Conservation (phyloP, 768 basidiomycete genomes). For the Lentinula detonsa region DNA sequence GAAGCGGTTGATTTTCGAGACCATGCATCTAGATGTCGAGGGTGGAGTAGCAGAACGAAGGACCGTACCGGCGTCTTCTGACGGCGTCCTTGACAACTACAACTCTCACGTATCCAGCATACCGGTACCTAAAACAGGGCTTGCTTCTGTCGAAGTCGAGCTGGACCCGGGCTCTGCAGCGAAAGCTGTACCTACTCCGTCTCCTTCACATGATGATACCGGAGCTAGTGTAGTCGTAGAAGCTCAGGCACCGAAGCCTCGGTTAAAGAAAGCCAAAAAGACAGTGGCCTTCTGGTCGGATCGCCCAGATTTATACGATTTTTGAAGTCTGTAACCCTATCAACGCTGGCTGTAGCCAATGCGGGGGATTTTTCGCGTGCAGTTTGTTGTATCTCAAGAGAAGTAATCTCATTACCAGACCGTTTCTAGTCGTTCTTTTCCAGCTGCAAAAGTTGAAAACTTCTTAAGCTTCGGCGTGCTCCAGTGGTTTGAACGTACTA, state of each 20-base stretch:
- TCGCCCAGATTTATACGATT: conserved; percentile 68
- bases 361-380: too few relatives aligned
- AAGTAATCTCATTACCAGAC: too few relatives aligned
- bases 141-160: conserved; percentile 42
- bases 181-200: neutral
- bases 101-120: neutral
- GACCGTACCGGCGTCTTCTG: conserved; percentile 42
- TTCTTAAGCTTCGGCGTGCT: too few relatives aligned
- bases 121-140: conserved; percentile 11
- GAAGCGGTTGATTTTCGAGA: conserved; percentile 85
- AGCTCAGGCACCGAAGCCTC: conserved; percentile 15
- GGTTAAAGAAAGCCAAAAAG: conserved; percentile 49
- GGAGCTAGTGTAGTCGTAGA: neutral
- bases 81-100: conserved; percentile 12
- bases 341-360: neutral
- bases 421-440: too few relatives aligned
- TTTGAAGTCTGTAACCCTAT: conserved; percentile 30
- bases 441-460: too few relatives aligned
- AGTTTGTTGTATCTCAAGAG: too few relatives aligned
- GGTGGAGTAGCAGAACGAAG: conserved; percentile 78
- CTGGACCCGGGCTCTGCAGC: neutral
- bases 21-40: conserved; percentile 81
- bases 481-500: too few relatives aligned
- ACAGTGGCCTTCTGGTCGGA: conserved; percentile 66
- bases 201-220: neutral